Base-by-base conservation (phyloP, 2,329 filamentous ascomycete species). In the Trichophyton verrucosum region DNA sequence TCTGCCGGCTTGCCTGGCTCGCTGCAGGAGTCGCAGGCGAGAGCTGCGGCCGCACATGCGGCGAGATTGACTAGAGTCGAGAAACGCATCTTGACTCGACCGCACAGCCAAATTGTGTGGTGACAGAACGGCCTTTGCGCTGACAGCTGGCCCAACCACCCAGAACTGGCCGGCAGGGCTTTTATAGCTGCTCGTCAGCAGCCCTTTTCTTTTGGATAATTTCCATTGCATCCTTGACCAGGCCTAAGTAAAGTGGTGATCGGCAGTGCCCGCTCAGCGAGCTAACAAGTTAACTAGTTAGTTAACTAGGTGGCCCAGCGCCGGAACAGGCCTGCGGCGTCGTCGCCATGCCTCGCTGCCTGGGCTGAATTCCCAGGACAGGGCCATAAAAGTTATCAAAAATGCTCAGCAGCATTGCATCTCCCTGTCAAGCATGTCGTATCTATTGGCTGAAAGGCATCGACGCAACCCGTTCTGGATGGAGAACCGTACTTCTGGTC, bases 1-100 rank as follows among this genome's bases (percentile, higher is more conserved):
- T 63, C 60, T 13, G 17, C 42, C 7, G n/a, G 57, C 46, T 66
- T 61, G 13, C 63, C 57, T 17, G 63, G 63, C 5, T 65, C 66
- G 61, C 65, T 63, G 62, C 66, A 67, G 5, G 62, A 64, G 11
- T 61, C 63, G 56, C 65, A 66, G 13, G 65, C 66, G 13, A 61
- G 44, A 13, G 58, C 46, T 5, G 47, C 49, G 13, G 55, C 33
- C 4, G 22, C 55, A 1, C 59, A 61, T 27, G 57, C 33, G 9
- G 55, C 57, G 27, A 66, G 56, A 38, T 57, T 27, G 49, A 58
- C 40, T 24, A 60, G 17, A 27, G 20, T 53, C 9, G 51, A 60
- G 24, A 63, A 49, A 15, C 61, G 36, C 59, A 61, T 61, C 24
- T 38, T 61, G 33, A 36, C 20, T 22, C 22, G 22, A 20, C 17